Conservation (phyloP, 2,329 filamentous ascomycete species). For the Penicillium occitanis region DNA sequence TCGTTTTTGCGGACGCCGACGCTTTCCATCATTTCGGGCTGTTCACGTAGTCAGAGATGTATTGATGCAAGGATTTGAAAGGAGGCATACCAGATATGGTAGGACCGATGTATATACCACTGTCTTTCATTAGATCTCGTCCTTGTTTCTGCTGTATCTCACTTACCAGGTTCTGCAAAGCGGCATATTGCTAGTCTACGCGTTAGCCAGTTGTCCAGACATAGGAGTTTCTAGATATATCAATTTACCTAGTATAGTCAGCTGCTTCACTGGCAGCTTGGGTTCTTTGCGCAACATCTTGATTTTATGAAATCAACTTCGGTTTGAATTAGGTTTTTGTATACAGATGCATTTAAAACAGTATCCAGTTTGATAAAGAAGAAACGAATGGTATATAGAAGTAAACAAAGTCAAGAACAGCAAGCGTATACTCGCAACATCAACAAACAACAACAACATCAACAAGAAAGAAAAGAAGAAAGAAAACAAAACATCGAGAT, state of each 20-base stretch:
- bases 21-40: conserved; percentile 78
- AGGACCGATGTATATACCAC: conserved; percentile 68
- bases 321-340: neutral
- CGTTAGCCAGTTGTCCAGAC: neutral
- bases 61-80: conserved; percentile 8
- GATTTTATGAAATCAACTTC: neutral
- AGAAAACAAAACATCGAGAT: neutral
- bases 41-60: conserved; percentile 18
- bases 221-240: neutral
- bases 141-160: conserved; percentile 31
- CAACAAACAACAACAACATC: neutral
- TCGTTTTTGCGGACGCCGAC: conserved; percentile 67
- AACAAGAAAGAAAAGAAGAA: neutral
- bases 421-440: neutral
- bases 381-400: neutral
- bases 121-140: conserved; percentile 29
- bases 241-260: conserved; percentile 70
- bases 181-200: conserved; percentile 65
- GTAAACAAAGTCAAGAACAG: neutral
- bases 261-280: conserved; percentile 73
- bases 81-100: conserved; percentile 53
- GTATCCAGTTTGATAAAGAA: neutral
- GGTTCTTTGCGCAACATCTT: conserved; percentile 39
- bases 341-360: neutral
- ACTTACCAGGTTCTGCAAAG: conserved; percentile 67